A percentile compares a stretch with the other conserved stretches of the same genome.
Conservation (phyloP, 306 rosid species). For the Lithocarpus polystachyus region DNA sequence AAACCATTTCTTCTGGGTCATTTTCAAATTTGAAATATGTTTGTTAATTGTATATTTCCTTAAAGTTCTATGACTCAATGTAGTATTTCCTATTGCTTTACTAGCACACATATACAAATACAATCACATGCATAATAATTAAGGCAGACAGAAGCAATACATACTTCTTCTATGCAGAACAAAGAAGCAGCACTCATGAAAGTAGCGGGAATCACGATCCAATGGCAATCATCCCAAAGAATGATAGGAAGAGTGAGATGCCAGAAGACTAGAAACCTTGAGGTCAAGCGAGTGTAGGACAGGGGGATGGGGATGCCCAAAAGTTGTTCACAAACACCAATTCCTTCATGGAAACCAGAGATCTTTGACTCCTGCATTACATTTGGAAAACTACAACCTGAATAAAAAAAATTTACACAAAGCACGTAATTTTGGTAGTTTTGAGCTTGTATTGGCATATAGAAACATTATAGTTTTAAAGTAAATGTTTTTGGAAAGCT, state of each 20-base stretch:
- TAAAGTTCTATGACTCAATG: too few relatives aligned
- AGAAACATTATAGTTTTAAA: neutral
- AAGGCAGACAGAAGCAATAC: constrained; percentile 11
- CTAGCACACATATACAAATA: neutral
- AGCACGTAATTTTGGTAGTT: neutral
- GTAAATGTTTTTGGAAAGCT: too few relatives aligned
- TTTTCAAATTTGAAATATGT: too few relatives aligned
- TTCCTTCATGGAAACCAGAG: constrained; percentile 82
- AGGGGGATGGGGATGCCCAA: constrained; percentile 90
- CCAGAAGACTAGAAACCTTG: constrained; percentile 90
- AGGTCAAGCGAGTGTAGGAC: constrained; percentile 90
- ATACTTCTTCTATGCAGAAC: constrained; percentile 96
- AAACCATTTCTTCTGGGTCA: too few relatives aligned
- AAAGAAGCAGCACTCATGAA: constrained; percentile 86
- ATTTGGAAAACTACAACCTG: constrained; percentile 5
- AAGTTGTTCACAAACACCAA: constrained; percentile 81
- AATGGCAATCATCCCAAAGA: constrained; percentile 93
- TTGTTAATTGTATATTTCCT: too few relatives aligned
- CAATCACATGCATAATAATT: constrained; percentile 6
- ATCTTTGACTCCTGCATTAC: constrained; percentile 67
- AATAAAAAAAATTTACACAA: neutral
- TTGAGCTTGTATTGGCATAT: neutral
- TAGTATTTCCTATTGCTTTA: neutral
- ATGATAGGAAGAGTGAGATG: constrained; percentile 86
- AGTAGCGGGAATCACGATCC: constrained; percentile 96